Evolutionary conservation across 1,284 basidiomycete species (phyloP).

Genomic region (Heterobasidion occidentale): DNA sequence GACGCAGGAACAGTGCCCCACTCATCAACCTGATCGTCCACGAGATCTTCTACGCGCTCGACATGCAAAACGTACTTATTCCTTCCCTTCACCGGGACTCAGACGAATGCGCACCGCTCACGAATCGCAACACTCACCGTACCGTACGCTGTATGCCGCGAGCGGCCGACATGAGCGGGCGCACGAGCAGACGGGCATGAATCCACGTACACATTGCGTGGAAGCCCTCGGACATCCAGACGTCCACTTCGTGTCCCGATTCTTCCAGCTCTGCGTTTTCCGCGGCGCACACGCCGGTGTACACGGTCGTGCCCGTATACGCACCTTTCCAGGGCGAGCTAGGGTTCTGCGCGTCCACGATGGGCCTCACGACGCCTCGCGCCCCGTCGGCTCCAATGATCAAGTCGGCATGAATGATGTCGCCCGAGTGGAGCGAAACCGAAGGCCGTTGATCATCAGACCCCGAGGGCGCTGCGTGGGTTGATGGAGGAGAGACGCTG

Average conservation of each 20-base stretch:
- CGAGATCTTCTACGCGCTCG: too few relatives aligned
- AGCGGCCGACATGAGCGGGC: too few relatives aligned
- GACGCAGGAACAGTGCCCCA: too few relatives aligned
- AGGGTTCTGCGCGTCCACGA: conserved; percentile 24
- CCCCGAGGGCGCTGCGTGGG: background rate
- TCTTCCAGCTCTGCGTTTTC: conserved; percentile 29
- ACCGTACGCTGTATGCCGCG: too few relatives aligned
- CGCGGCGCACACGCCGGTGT: conserved; percentile 42
- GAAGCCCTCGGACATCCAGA: conserved; percentile 33
- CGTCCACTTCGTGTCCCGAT: conserved; percentile 40
- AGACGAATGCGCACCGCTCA: too few relatives aligned
- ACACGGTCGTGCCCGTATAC: conserved; percentile 45
- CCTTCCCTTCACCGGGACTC: too few relatives aligned
- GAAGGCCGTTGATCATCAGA: conserved; percentile 2
- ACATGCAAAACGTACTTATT: too few relatives aligned
- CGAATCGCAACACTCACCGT: too few relatives aligned
- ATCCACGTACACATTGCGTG: conserved; percentile 26
- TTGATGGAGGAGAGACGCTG: background rate
- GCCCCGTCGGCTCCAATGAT: conserved; percentile 39
- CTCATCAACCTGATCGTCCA: too few relatives aligned
- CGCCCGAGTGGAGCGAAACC: conserved; percentile 27
- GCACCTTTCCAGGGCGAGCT: conserved; percentile 8
- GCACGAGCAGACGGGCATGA: background rate
- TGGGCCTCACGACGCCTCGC: conserved; percentile 41
- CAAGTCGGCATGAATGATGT: conserved; percentile 29